A percentile compares a stretch with the other conserved stretches of the same genome.
phyloP scores from a whole-genome alignment of 2,329 filamentous ascomycete genomes.

The Fusarium odoratissimum region DNA sequence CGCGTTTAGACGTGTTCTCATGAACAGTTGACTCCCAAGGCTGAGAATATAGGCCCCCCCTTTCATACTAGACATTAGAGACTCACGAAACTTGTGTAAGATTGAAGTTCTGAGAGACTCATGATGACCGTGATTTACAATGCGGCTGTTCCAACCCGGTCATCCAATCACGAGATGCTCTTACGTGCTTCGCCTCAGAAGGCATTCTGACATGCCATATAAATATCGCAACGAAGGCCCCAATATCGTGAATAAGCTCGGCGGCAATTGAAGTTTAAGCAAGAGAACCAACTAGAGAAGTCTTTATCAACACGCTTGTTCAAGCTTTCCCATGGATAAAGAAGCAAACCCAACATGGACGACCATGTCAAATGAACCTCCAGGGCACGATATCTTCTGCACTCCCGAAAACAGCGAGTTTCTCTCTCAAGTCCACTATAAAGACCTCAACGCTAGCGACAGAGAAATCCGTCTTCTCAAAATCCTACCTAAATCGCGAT shows the following conservation, averaged over 20 bases:
- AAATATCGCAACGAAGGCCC: not conserved
- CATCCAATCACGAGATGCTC: not conserved
- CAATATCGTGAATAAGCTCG: accelerated
- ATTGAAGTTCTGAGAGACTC: not conserved
- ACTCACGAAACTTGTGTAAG: accelerated
- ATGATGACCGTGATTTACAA: not conserved
- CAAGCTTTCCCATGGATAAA: not conserved
- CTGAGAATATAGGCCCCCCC: no score
- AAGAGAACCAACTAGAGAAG: accelerated
- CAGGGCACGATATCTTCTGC: conserved; percentile 22
- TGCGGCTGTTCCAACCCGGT: not conserved
- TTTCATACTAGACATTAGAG: accelerated
- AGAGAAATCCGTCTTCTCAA: not conserved
- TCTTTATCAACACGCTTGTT: accelerated
- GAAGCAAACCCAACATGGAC: accelerated
- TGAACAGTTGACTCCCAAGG: no score
- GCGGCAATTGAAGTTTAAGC: accelerated
- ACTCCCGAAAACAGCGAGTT: conserved; percentile 19
- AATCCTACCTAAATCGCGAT: accelerated
- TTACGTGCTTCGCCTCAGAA: not conserved
- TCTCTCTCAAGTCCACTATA: not conserved
- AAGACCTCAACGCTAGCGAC: accelerated
- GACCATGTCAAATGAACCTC: accelerated
- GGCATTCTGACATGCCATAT: not conserved
- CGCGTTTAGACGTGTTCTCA: no score